Evolutionary conservation across 2,329 filamentous ascomycete species (phyloP).

Genomic region (Hortaea werneckii): DNA sequence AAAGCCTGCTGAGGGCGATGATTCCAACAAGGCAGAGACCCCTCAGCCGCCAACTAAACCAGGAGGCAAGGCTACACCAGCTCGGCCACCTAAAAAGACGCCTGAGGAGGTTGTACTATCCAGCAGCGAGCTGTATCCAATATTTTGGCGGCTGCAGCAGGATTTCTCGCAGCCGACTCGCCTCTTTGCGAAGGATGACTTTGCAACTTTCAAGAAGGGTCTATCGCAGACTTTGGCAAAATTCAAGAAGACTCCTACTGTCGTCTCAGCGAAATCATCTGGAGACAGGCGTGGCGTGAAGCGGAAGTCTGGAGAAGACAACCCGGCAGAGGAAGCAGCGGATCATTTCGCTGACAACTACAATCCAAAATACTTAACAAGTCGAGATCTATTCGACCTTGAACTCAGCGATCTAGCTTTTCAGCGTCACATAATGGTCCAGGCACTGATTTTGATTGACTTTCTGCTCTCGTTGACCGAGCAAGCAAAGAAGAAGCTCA

Average conservation of each 20-base stretch:
- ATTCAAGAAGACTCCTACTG: conserved; percentile 62
- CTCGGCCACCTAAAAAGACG: conserved; percentile 14
- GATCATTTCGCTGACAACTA: conserved; percentile 60
- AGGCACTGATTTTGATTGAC: conserved; percentile 87
- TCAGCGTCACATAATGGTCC: conserved; percentile 84
- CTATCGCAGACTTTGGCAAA: conserved; percentile 56
- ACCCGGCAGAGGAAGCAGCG: conserved; percentile 34
- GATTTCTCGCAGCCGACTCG: conserved; percentile 83
- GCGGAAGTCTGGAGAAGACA: conserved; percentile 45
- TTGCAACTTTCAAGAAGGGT: conserved; percentile 54
- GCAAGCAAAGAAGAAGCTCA: conserved; percentile 68
- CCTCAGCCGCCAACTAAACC: conserved; percentile 16
- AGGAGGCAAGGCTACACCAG: conserved; percentile 16
- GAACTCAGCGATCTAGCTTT: conserved; percentile 96
- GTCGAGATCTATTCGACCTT: conserved; percentile 86
- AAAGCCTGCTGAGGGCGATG: conserved; percentile 4
- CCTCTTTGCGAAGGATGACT: conserved; percentile 60
- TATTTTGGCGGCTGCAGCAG: conserved; percentile 90
- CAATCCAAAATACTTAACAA: conserved; percentile 98
- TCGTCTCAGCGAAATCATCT: conserved; percentile 59
- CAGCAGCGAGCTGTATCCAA: conserved; percentile 67
- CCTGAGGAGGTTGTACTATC: conserved; percentile 46
- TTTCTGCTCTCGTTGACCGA: conserved; percentile 86
- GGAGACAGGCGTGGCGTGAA: conserved; percentile 57
- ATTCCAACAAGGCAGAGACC: conserved; percentile 11